Evolutionary conservation across 371 early-diverging fungal species (phyloP), one percentile per base, ranked within the genome.

Genomic region (Rhizomucor pusillus): DNA sequence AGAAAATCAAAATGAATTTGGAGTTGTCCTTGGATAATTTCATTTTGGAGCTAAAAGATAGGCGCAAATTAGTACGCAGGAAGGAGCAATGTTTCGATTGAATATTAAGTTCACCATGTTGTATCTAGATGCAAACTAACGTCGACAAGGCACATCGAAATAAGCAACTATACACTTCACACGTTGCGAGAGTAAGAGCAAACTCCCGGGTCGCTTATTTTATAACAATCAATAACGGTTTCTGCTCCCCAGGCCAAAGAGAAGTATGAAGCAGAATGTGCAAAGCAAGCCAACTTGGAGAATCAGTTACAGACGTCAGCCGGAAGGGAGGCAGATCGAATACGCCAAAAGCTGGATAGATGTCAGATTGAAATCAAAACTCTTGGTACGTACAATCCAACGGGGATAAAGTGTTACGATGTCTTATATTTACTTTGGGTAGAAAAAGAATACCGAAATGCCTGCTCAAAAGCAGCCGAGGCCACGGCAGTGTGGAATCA

Each of bases 1-100:
- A 79, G 37, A 91, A 91, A 57, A 81, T 97, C 50, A 75, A 86
- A n/a, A 73, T 67, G 9, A 82, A 91, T 49, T 61, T 95, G 1
- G 94, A 92, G 57, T 68, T 80, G 25, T 86, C 89, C 0, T 54
- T 90, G 37, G 66, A 76, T 13, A 86, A 88, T n/a, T 91, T 95
- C 55, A 86, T 93, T 19, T 59, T 80, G 13, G 77, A 77, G n/a
- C 95, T 94, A 75, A 81, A 88, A 49, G 85, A 81, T 44, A 84
- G 85, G 43, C 73, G 95, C 3, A 89, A 92, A 54, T 54, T 74
- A 55, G 81, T 81, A 62, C 46, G 72, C 56, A 10, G 41, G 18
- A 16, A 24, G 5, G 5, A 22, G n/a, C n/a, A n/a, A n/a, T n/a
- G n/a, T n/a, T n/a, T n/a, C n/a, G n/a, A n/a, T n/a, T n/a, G n/a